phyloP scores from a whole-genome alignment of 495 filamentous ascomycete species.

The Daldinia childiae region DNA sequence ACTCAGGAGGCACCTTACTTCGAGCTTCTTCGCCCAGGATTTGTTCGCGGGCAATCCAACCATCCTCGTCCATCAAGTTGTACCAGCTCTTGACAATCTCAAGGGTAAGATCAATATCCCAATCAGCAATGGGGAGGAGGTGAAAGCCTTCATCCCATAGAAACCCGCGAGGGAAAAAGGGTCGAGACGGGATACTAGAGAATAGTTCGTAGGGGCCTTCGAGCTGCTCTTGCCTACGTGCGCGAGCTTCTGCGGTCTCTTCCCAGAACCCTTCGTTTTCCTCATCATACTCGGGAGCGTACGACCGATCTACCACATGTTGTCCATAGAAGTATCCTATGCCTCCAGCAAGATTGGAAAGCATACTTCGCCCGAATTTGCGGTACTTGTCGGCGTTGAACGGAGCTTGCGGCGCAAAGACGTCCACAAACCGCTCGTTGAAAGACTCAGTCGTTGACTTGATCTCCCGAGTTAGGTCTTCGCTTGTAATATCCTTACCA shows the following conservation, averaged over 20 bases:
- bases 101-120: conserved; percentile 90
- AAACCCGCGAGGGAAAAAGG: conserved; percentile 97
- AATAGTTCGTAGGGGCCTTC: conserved; percentile 92
- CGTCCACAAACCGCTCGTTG: conserved; percentile 73
- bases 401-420: conserved; percentile 78
- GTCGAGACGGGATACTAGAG: conserved; percentile 89
- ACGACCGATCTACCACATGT: conserved; percentile 86
- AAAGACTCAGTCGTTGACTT: conserved; percentile 71
- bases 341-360: conserved; percentile 93
- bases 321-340: conserved; percentile 96
- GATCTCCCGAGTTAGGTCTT: conserved; percentile 75
- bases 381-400: conserved; percentile 78
- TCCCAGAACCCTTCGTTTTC: conserved; percentile 98
- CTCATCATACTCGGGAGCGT: conserved; percentile 90
- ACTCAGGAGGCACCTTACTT: conserved; percentile 94
- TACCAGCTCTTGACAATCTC: conserved; percentile 97
- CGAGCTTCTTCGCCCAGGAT: conserved; percentile 94
- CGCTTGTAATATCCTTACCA: conserved; percentile 64
- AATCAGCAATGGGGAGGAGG: conserved; percentile 89
- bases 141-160: conserved; percentile 99
- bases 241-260: conserved; percentile 78
- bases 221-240: conserved; percentile 67
- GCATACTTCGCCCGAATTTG: conserved; percentile 85
- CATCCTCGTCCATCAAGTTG: conserved; percentile 93
- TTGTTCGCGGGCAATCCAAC: conserved; percentile 97